Evolutionary conservation across 75 land plant genomes (phyloP).

Genomic region (Ceratopteris richardii): DNA sequence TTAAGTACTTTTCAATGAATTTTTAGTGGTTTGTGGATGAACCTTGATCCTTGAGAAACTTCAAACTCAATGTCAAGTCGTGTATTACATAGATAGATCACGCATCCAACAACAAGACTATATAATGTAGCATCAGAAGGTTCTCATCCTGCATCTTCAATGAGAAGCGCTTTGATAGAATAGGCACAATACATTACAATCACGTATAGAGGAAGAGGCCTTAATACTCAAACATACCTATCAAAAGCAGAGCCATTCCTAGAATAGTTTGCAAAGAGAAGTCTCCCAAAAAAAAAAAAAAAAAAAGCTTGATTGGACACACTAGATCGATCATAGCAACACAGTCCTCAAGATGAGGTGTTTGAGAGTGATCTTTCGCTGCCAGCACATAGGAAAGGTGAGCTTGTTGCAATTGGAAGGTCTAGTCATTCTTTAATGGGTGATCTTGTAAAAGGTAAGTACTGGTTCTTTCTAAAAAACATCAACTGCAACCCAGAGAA

Average conservation of each 20-base stretch:
- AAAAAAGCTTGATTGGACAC: slow-evolving; percentile 69
- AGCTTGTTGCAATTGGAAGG: slow-evolving; percentile 63
- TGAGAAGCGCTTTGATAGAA: slow-evolving; percentile 84
- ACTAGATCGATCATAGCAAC: slow-evolving; percentile 67
- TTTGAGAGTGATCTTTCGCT: slow-evolving; percentile 55
- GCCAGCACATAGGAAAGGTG: slow-evolving; percentile 22
- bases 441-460: slow-evolving; percentile 90
- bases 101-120: no score
- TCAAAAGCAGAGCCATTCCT: slow-evolving; percentile 95
- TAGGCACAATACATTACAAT: slow-evolving; percentile 79
- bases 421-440: slow-evolving; percentile 83
- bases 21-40: no score
- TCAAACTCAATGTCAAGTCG: no score
- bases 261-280: slow-evolving; percentile 75
- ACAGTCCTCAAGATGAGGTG: slow-evolving; percentile 41
- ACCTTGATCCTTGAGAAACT: no score
- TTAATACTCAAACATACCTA: slow-evolving; percentile 55
- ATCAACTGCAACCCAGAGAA: slow-evolving; percentile 53
- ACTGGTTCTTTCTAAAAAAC: slow-evolving; percentile 81
- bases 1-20: no score
- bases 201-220: slow-evolving; percentile 45
- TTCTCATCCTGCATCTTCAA: no score
- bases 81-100: no score
- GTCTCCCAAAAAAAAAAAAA: no score
- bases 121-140: no score